A percentile compares a stretch with the other conserved stretches of the same genome.
These are phyloP conservation scores for Aphanoascus verrucosus DNA, from an alignment of 2,329 filamentous ascomycete genomes.

Conservation along the genomic window DNA sequence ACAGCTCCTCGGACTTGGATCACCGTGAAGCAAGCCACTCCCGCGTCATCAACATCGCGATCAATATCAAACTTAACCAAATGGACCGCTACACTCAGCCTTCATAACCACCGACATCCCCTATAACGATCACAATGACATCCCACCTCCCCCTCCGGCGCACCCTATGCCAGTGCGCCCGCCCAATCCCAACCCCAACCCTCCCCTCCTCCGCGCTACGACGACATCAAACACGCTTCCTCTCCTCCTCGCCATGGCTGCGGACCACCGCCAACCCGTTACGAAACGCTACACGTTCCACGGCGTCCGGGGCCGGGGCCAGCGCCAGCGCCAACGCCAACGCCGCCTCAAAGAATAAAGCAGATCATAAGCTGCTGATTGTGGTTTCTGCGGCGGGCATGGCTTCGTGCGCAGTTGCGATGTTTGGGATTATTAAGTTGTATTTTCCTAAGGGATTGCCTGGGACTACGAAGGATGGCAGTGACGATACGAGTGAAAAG, in stretches of 20 bases:
- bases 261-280: conserved; percentile 25
- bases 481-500: neutral
- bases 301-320: conserved; percentile 10
- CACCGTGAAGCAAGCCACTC: neutral
- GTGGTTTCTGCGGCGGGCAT: conserved; percentile 30
- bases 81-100: neutral
- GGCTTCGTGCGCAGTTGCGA: conserved; percentile 29
- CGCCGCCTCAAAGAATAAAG: conserved; percentile 20
- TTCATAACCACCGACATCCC: neutral
- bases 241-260: conserved; percentile 24
- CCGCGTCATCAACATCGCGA: conserved; percentile 9
- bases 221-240: conserved; percentile 12
- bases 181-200: no score
- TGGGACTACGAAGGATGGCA: conserved; percentile 4
- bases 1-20: neutral
- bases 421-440: conserved; percentile 34
- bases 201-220: conserved; percentile 1
- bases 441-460: conserved; percentile 20
- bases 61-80: no score
- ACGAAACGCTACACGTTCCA: conserved; percentile 18
- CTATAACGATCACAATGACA: neutral
- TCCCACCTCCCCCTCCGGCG: conserved; percentile 14
- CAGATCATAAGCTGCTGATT: conserved; percentile 26
- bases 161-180: conserved; percentile 14
- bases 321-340: no score